Percentiles rank a stretch among this genome's conserved stretches.
phyloP scores from a whole-genome alignment of 176 grass and related monocot species.

The Rhynchospora tenuis region DNA sequence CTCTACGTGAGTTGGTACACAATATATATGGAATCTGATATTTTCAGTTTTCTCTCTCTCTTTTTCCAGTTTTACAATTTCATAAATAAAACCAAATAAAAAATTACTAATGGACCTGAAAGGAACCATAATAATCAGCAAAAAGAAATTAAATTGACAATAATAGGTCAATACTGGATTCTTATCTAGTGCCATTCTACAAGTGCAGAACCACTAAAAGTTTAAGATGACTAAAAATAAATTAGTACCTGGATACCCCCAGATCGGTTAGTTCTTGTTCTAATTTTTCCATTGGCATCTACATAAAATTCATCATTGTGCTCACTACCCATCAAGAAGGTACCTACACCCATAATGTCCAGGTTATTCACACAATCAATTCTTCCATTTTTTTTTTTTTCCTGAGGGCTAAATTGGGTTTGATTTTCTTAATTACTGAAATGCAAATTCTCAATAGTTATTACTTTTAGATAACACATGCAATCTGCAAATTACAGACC shows the following conservation, averaged over 20 bases:
- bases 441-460: no score
- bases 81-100: neutral
- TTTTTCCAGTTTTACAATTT: neutral
- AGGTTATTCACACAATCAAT: constrained; percentile 3
- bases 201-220: neutral
- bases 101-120: neutral
- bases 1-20: neutral
- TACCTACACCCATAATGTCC: constrained; percentile 47
- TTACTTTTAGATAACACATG: no score
- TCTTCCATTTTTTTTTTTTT: neutral
- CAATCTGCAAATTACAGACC: no score
- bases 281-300: constrained; percentile 70
- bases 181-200: neutral
- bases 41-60: neutral
- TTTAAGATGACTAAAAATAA: neutral
- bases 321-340: constrained; percentile 89
- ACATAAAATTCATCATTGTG: constrained; percentile 98
- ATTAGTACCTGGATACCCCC: constrained; percentile 87
- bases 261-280: constrained; percentile 83
- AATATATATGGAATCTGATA: neutral
- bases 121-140: constrained; percentile 7
- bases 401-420: neutral
- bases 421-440: neutral
- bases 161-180: neutral
- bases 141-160: neutral